Base-by-base conservation (phyloP, 139 green algal species). In the Tetratostichococcus sp. region DNA sequence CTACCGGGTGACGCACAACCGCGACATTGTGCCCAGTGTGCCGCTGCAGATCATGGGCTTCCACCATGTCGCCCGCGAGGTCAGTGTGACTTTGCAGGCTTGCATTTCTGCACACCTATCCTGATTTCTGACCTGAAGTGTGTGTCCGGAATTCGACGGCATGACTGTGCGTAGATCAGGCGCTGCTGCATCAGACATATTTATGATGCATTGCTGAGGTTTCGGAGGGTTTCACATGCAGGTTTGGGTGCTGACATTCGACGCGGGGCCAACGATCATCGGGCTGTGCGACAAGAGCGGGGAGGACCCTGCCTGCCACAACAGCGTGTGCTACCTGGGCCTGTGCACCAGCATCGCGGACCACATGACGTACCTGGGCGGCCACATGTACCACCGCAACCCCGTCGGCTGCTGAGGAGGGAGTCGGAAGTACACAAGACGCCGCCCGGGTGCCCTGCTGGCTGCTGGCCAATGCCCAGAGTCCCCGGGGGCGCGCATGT, bases 1-100 rank as follows among this genome's bases (percentile, higher is more conserved):
- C 34, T 91, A 87, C 83, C 77, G 93, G 2, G 91, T 97, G 72
- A 97, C 93, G 0, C 93, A 97, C 81, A 90, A 93, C 69, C 78
- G 90, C 1, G 93, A 97, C 79, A 89, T 97, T n/a, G 93, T 97
- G 77, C 93, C 93, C 21, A 87, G 76, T 19, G 79, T 95, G 71
- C 91, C 93, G 4, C 84, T 80, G 0, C 69, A 78, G 66, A 79
- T 88, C 65, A 84, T 95, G 67, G 91, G 91, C 19, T 97, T 93
- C 75, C 84, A 86, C 43, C 90, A 95, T 73, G 71, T 88, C 0
- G 79, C 83, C 0, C 68, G 82, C 3, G 90, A 95, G 86, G 82
- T 87, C 70, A 26, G 73, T 50, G 39, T 50, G 39, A 50, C 39
- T 21, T 50, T 11, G 8, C 39, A 6, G 39, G 39, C 39, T 21